Evolutionary conservation across 23 red algal genomes (phyloP).

Genomic region (Rhodosorus marinus): DNA sequence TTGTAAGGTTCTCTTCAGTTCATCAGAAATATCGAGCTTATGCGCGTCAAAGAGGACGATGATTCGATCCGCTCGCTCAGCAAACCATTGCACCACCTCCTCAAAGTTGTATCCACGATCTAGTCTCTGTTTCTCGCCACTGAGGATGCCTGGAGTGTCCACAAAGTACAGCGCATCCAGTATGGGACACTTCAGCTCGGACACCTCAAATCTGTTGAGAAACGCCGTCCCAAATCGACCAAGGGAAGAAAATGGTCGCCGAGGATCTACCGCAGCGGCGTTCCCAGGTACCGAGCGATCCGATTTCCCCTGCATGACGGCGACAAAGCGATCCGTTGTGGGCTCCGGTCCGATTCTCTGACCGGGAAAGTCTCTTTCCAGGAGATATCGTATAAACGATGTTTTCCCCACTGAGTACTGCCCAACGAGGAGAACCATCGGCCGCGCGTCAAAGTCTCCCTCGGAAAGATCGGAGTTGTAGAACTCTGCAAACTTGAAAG

Average conservation of each 20-base stretch:
- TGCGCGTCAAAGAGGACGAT: constrained; percentile 48
- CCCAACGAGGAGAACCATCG: constrained; percentile 45
- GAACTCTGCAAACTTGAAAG: constrained; percentile 53
- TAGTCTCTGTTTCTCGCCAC: constrained; percentile 45
- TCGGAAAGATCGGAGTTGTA: constrained; percentile 45
- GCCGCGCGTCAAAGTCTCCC: constrained; percentile 54
- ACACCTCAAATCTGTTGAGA: constrained; percentile 43
- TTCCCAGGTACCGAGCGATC: constrained; percentile 49
- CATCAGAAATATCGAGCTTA: constrained; percentile 72
- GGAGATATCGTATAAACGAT: constrained; percentile 51
- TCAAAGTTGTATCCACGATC: constrained; percentile 60
- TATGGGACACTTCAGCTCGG: constrained; percentile 39
- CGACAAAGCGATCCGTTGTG: constrained; percentile 42
- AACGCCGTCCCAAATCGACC: constrained; percentile 41
- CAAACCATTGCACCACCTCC: constrained; percentile 64
- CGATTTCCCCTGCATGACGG: constrained; percentile 24
- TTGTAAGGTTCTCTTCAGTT: constrained; percentile 50
- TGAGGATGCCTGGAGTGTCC: constrained; percentile 54
- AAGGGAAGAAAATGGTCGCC: constrained; percentile 36
- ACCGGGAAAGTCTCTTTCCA: constrained; percentile 59
- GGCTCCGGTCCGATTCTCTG: constrained; percentile 43
- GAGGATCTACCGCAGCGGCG: constrained; percentile 56
- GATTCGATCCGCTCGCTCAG: constrained; percentile 41
- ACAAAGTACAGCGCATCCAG: constrained; percentile 49
- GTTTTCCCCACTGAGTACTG: constrained; percentile 63